Base-by-base conservation (phyloP, 2,329 filamentous ascomycete genomes). In the Orbilia brochopaga region DNA sequence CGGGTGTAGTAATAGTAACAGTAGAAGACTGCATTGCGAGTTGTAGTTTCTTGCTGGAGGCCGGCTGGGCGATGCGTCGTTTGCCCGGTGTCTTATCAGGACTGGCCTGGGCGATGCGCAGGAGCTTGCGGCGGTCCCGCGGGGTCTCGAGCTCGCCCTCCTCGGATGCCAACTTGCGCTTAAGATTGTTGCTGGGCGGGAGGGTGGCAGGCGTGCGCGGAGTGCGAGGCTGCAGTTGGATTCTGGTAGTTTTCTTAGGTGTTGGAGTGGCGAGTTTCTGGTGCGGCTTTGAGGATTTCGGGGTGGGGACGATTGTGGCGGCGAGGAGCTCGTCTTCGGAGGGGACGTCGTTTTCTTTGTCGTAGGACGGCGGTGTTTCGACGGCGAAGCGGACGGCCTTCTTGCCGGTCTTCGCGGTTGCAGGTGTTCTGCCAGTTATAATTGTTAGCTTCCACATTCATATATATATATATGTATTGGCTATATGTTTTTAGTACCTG, bases 321-420 rank as follows among this genome's bases (percentile, higher is more conserved):
- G 59, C 59, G n/a, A 70, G 46, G 19, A 70, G 59, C 24, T 70
- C 66, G 35, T 70, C 66, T 46, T 70, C 66, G 5, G 60, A 70
- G 6, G 66, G 66, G 8, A 19, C 23, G 40, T 64, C 60, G 48
- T 70, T 70, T 42, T 70, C 66, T 50, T 70, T 70, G 35, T 70
- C 30, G 15, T 50, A 55, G 17, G n/a, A 23, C 1, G 53, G 27
- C 4, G 27, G 17, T 11, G n/a, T 50, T 1, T 35, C 24, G 19
- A 40, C 58, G 17, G 50, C 66, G 50, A 70, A 70, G n/a, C 61
- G 53, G 6, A 70, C 66, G 35, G 52, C 56, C 32, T 70, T 70
- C 54, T 70, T 70, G 17, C 63, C 51, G 21, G 40, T 51, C 21
- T 46, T 37, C 40, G 59, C 55, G 1, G 46, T 21, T 51, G 46